Percentiles rank a stretch among this genome's conserved stretches.
Evolutionary conservation across 106 monocot genomes (phyloP).

Genomic region (Narthecium ossifragum): DNA sequence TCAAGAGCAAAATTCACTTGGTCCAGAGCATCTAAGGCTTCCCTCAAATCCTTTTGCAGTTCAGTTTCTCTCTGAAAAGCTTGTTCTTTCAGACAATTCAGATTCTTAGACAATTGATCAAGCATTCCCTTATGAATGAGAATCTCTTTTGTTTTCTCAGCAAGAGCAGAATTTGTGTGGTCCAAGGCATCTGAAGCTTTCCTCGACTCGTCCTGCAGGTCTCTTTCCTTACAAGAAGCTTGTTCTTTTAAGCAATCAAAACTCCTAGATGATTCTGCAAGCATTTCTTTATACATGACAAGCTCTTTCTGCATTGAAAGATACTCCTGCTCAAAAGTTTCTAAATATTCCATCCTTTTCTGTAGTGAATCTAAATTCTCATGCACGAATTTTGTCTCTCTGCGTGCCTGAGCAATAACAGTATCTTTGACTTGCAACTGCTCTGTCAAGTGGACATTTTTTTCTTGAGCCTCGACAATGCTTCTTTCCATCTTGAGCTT

Average conservation of each 20-base stretch:
- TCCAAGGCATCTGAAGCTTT: conserved; percentile 28
- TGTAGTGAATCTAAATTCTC: conserved; percentile 15
- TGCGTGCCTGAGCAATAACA: conserved; percentile 22
- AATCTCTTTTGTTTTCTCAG: conserved; percentile 33
- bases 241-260: conserved; percentile 27
- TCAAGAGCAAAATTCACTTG: conserved; percentile 31
- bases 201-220: conserved; percentile 20
- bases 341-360: conserved; percentile 26
- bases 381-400: conserved; percentile 7
- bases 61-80: conserved; percentile 32
- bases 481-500: conserved; percentile 14
- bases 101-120: conserved; percentile 22
- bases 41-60: conserved; percentile 25
- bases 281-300: conserved; percentile 23
- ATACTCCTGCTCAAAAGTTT: conserved; percentile 22
- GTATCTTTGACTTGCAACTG: conserved; percentile 32
- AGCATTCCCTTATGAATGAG: conserved; percentile 27
- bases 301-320: conserved; percentile 31
- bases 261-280: conserved; percentile 29
- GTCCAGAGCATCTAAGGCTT: conserved; percentile 24
- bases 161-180: conserved; percentile 29
- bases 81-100: conserved; percentile 28
- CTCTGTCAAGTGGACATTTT: conserved; percentile 19
- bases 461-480: conserved; percentile 13
- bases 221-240: conserved; percentile 34